A percentile compares a stretch with the other conserved stretches of the same genome.
These are phyloP conservation scores for Microbotryomycetes sp. DNA, from an alignment of 1,284 basidiomycete genomes.

Conservation along the genomic window DNA sequence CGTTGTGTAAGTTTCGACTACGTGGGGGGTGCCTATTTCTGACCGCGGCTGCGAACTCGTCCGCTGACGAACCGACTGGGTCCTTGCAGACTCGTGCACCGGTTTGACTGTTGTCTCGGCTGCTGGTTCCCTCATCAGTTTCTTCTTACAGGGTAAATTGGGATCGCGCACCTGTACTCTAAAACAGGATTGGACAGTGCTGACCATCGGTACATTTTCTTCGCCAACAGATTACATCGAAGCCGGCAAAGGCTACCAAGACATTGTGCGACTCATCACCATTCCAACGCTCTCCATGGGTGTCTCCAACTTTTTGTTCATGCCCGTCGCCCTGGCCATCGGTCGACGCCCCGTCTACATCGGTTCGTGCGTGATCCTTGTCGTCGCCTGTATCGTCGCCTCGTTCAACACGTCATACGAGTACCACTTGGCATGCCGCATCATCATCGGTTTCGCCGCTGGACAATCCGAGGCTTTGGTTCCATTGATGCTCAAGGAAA, in stretches of 20 bases:
- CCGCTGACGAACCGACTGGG: no score
- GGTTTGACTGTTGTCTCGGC: conserved; percentile 1
- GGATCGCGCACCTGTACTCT: no score
- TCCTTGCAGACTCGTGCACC: not conserved
- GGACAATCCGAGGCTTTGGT: conserved; percentile 1
- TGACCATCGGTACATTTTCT: no score
- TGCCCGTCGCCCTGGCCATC: conserved; percentile 1
- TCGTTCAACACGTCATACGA: conserved; percentile 2
- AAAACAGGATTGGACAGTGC: no score
- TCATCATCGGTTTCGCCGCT: conserved; percentile 3
- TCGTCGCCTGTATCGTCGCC: conserved; percentile 1
- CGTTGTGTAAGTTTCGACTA: not conserved
- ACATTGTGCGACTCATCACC: conserved; percentile 1
- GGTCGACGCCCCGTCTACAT: conserved; percentile 3
- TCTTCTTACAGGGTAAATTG: conserved; percentile 2
- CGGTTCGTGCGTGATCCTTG: not conserved
- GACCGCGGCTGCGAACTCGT: not conserved
- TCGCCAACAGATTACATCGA: conserved; percentile 6
- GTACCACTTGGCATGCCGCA: not conserved
- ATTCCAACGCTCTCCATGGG: conserved; percentile 3
- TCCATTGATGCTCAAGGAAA: conserved; percentile 4
- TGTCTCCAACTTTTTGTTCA: not conserved
- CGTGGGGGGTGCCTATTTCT: no score
- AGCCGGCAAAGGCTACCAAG: conserved; percentile 2
- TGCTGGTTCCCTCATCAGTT: conserved; percentile 1